A percentile compares a stretch with the other conserved stretches of the same genome.
Evolutionary conservation across 345 rosid species (phyloP).

Genomic region (Salix dunnii): DNA sequence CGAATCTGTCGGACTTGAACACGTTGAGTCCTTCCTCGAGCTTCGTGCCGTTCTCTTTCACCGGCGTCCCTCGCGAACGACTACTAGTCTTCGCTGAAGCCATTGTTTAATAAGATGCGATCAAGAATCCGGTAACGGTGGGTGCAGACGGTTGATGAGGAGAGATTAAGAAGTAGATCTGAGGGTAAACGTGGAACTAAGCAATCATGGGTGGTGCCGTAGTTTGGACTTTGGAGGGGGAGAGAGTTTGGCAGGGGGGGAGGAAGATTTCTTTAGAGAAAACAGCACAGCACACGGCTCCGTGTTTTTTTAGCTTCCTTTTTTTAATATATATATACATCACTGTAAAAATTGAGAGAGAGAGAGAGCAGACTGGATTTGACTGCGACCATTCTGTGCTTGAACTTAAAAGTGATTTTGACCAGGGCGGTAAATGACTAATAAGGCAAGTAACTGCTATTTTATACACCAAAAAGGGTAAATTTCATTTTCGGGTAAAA

Average conservation of each 20-base stretch:
- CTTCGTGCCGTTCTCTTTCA: slow-evolving; percentile 69
- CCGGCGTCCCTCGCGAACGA: slow-evolving; percentile 56
- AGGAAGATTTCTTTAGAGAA: neutral
- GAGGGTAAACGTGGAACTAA: neutral
- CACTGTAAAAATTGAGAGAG: too few relatives aligned
- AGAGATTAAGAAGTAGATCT: neutral
- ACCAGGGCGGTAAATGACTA: too few relatives aligned
- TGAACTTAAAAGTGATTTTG: too few relatives aligned
- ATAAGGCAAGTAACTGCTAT: too few relatives aligned
- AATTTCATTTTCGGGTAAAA: too few relatives aligned
- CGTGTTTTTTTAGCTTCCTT: neutral
- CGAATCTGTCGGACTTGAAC: slow-evolving; percentile 91
- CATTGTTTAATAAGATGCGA: neutral
- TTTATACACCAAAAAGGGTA: too few relatives aligned
- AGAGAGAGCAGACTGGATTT: too few relatives aligned
- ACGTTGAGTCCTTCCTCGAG: slow-evolving; percentile 77
- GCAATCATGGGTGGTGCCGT: neutral
- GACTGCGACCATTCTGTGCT: too few relatives aligned
- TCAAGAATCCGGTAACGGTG: neutral
- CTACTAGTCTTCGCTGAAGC: slow-evolving; percentile 53
- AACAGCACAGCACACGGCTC: neutral
- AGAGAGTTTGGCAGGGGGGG: neutral
- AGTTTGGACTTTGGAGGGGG: neutral
- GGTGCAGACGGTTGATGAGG: neutral
- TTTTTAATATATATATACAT: too few relatives aligned